Percentiles rank a stretch among this genome's conserved stretches.
Conservation (phyloP, 1,284 basidiomycete species). For the Meripilus lineatus region DNA sequence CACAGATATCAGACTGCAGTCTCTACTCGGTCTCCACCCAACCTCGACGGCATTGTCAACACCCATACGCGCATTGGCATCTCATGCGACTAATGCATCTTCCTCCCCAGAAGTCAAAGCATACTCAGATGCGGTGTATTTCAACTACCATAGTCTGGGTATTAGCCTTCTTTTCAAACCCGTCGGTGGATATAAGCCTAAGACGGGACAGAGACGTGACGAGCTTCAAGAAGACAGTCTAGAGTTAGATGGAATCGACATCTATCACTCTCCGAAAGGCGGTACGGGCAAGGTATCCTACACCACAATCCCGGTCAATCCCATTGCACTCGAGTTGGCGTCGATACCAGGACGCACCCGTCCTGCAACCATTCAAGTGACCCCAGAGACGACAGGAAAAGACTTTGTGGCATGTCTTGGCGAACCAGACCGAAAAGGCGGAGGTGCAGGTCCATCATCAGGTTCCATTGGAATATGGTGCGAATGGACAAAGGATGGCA, state of each 20-base stretch:
- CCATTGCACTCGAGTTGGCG: conserved; percentile 40
- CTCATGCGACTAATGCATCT: conserved; percentile 17
- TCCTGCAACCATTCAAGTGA: conserved; percentile 41
- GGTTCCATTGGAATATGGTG: conserved; percentile 90
- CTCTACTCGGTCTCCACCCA: conserved; percentile 39
- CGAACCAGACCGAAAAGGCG: conserved; percentile 84
- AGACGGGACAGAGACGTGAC: conserved; percentile 36
- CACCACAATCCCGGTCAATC: conserved; percentile 48
- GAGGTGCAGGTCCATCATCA: conserved; percentile 72
- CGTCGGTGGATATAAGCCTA: conserved; percentile 54
- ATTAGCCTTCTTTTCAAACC: conserved; percentile 73
- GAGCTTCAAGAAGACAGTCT: conserved; percentile 49
- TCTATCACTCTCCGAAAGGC: conserved; percentile 59
- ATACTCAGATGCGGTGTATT: conserved; percentile 79
- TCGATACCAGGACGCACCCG: conserved; percentile 31
- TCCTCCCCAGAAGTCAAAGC: conserved; percentile 62
- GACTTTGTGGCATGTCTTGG: conserved; percentile 71
- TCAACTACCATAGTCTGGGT: conserved; percentile 77
- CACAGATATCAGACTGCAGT: too few relatives aligned
- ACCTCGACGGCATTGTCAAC: conserved; percentile 38
- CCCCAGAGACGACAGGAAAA: conserved; percentile 57
- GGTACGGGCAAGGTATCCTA: conserved; percentile 32
- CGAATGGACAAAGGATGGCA: conserved; percentile 77
- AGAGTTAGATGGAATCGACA: conserved; percentile 66
- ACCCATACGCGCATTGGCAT: conserved; percentile 39